phyloP scores from a whole-genome alignment of 108 stramenopile species.

The Mediolabrus comicus region DNA sequence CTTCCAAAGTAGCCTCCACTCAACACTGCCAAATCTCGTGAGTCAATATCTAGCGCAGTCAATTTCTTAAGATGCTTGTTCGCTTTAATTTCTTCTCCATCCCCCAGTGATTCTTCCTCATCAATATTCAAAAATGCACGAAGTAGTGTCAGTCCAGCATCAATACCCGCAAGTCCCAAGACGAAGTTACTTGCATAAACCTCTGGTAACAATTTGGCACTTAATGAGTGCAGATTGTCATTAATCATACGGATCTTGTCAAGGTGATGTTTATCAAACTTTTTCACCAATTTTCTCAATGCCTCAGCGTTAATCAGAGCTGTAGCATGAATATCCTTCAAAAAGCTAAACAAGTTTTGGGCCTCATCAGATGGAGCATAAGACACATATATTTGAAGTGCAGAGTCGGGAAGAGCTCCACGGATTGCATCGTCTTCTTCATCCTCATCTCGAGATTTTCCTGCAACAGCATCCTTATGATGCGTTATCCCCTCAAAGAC shows the following conservation, averaged over 20 bases:
- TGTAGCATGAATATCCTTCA: conserved; percentile 54
- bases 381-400: conserved; percentile 51
- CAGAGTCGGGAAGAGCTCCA: conserved; percentile 64
- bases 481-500: conserved; percentile 39
- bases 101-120: conserved; percentile 16
- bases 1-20: conserved; percentile 31
- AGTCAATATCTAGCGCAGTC: conserved; percentile 15
- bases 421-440: conserved; percentile 25
- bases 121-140: conserved; percentile 38
- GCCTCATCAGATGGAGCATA: conserved; percentile 19
- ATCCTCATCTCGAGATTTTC: no score
- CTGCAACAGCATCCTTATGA: no score
- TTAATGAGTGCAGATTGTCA: conserved; percentile 1
- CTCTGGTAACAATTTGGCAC: conserved; percentile 33
- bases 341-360: conserved; percentile 45
- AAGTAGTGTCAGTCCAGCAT: conserved; percentile 34
- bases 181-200: conserved; percentile 45
- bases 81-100: not conserved
- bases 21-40: conserved; percentile 16
- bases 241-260: not conserved
- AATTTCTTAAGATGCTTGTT: conserved; percentile 15
- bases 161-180: conserved; percentile 34
- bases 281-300: conserved; percentile 43
- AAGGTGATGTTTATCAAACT: conserved; percentile 40
- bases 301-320: conserved; percentile 49